Percentiles rank a stretch among this genome's conserved stretches.
These are phyloP conservation scores for Ensete glaucum DNA, from an alignment of 176 grass and related monocot species.

Conservation along the genomic window DNA sequence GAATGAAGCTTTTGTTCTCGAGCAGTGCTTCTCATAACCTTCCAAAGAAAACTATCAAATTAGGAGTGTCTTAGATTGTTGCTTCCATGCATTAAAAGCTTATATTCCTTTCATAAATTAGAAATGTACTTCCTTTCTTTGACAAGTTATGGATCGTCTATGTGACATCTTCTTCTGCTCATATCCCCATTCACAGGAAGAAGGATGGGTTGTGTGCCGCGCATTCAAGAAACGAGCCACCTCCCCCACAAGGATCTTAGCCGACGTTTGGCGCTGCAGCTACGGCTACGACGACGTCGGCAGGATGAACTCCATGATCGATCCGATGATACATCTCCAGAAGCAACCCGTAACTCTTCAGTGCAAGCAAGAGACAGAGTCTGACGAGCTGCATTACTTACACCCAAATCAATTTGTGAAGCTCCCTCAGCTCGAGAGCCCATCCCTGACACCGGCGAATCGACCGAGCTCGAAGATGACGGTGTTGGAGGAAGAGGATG, in stretches of 20 bases:
- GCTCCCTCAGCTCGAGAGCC: slow-evolving; percentile 35
- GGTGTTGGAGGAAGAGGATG: not conserved
- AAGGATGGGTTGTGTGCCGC: slow-evolving; percentile 95
- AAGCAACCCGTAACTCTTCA: slow-evolving; percentile 16
- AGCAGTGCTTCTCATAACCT: no score
- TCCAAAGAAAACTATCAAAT: no score
- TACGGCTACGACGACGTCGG: slow-evolving; percentile 20
- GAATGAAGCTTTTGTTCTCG: no score
- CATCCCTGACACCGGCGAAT: slow-evolving; percentile 4
- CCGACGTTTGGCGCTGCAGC: slow-evolving; percentile 43
- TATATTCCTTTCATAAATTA: no score
- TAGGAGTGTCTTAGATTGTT: no score
- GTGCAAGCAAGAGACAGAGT: slow-evolving; percentile 39
- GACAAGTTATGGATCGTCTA: no score
- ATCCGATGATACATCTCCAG: slow-evolving; percentile 25
- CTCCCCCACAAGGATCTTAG: slow-evolving; percentile 36
- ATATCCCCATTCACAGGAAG: slow-evolving; percentile 44
- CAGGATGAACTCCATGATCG: slow-evolving; percentile 3
- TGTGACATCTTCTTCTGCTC: no score
- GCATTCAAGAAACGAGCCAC: slow-evolving; percentile 89
- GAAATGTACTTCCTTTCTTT: no score
- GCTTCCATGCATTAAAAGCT: no score
- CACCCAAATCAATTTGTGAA: slow-evolving; percentile 33
- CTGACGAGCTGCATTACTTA: slow-evolving; percentile 28
- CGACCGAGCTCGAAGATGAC: slow-evolving; percentile 1